Evolutionary conservation across 176 grass and related monocot species (phyloP), one percentile per base, ranked within the genome.

Genomic region (Panicum miliaceum): DNA sequence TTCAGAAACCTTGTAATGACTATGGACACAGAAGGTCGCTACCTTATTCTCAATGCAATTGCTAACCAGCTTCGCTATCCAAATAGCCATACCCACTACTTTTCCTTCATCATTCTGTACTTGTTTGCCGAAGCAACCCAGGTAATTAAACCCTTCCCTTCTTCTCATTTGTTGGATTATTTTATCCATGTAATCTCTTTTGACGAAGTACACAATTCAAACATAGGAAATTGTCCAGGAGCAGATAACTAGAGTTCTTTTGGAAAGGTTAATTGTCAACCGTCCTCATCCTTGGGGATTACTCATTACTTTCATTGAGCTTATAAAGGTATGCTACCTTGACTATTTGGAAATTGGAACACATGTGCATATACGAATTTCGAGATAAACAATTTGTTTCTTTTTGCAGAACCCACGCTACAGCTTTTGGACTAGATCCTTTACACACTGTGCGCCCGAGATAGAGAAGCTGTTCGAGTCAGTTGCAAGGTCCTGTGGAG

Each of bases 41-140:
- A 98, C 63, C 86, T 90, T 72, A 81, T 95, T 19, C 87, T 98
- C 68, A 98, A 98, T 82, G 96, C 96, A 0, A 92, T 95, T 79
- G 91, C 93, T 38, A 98, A 98, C 85, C 93, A 95, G 79, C 80
- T 98, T 45, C 84, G 93, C 41, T 98, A 95, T 74, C 96, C 96
- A 71, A 98, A 98, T 79, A 98, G 93, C 76, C 96, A 98, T 81
- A 95, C 93, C 18, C 93, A 98, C 85, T 98, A 98, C 83, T 98
- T 92, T 51, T 95, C 93, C 14, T 98, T 98, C 58, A 90, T 98
- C 27, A 92, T 98, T 84, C 80, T 98, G 7, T 98, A 95, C 85
- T 82, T 98, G 79, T 98, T 94, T 86, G 91, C 91, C 0, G 93
- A 98, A 74, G 86, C 91, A 71, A 92, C 76, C 54, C 84, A 89